These are phyloP conservation scores for Capronia coronata DNA, from an alignment of 2,329 filamentous ascomycete genomes.

Conservation along the genomic window DNA sequence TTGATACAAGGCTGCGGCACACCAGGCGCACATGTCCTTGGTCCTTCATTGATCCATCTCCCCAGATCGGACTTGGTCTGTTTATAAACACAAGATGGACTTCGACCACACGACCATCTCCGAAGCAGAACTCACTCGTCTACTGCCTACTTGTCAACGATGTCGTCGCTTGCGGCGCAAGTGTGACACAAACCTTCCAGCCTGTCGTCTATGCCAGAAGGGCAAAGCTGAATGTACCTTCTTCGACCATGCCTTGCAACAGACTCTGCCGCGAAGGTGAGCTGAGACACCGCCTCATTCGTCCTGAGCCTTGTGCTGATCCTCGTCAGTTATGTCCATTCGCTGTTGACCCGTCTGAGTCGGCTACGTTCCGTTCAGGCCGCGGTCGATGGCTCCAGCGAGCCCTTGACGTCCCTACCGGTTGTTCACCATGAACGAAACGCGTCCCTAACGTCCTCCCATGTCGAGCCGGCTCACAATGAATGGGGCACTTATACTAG, in stretches of 20 bases:
- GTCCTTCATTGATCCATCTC: constrained; percentile 4
- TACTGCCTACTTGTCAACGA: constrained; percentile 29
- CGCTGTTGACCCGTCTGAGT: constrained; percentile 26
- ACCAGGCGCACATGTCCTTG: constrained; percentile 25
- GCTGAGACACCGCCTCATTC: not conserved
- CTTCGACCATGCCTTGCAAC: constrained; percentile 30
- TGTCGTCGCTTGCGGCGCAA: constrained; percentile 30
- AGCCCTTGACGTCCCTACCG: constrained; percentile 8
- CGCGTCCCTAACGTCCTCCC: constrained; percentile 12
- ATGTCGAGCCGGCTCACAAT: constrained; percentile 14
- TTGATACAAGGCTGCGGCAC: constrained; percentile 19
- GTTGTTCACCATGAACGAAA: constrained; percentile 16
- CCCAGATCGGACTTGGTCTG: constrained; percentile 22
- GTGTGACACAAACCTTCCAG: constrained; percentile 30
- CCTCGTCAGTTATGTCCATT: constrained; percentile 27
- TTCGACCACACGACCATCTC: constrained; percentile 27
- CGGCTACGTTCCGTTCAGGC: constrained; percentile 26
- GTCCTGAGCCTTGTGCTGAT: constrained; percentile 2
- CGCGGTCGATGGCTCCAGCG: constrained; percentile 20
- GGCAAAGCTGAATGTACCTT: constrained; percentile 31
- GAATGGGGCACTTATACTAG: constrained; percentile 26
- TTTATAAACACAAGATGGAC: constrained; percentile 20
- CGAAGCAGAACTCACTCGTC: constrained; percentile 28
- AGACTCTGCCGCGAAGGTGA: constrained; percentile 29
- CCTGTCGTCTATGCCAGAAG: constrained; percentile 30